Percentiles rank a stretch among this genome's conserved stretches.
Conservation (phyloP, 352 stramenopile genomes). For the Globisporangium takayamanum region DNA sequence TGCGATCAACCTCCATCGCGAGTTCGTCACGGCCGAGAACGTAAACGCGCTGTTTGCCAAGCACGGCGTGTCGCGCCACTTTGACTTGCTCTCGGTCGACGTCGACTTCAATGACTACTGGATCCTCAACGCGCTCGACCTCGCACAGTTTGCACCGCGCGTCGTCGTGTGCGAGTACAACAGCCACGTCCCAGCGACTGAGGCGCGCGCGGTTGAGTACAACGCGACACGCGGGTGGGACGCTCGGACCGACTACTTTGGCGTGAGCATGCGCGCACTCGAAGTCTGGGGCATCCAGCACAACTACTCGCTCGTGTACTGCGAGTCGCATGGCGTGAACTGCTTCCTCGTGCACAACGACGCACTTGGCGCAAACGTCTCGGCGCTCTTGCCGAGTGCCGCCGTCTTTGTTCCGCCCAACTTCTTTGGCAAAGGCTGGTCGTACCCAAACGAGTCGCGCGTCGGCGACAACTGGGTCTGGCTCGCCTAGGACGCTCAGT, state of each 20-base stretch:
- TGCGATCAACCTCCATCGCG: slow-evolving; percentile 44
- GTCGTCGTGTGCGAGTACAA: slow-evolving; percentile 66
- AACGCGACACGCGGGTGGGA: slow-evolving; percentile 39
- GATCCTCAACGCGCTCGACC: slow-evolving; percentile 49
- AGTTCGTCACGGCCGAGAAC: slow-evolving; percentile 59
- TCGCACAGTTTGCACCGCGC: slow-evolving; percentile 31
- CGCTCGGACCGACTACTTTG: slow-evolving; percentile 46
- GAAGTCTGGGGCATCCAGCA: slow-evolving; percentile 28
- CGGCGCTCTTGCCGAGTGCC: slow-evolving; percentile 22
- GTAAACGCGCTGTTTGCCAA: slow-evolving; percentile 47
- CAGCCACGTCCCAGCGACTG: slow-evolving; percentile 36
- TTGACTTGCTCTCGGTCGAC: slow-evolving; percentile 66
- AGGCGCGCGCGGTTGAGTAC: slow-evolving; percentile 45
- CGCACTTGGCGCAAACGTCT: slow-evolving; percentile 30
- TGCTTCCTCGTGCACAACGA: slow-evolving; percentile 64
- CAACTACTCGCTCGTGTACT: slow-evolving; percentile 71
- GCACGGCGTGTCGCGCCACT: slow-evolving; percentile 32
- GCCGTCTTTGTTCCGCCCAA: slow-evolving; percentile 49
- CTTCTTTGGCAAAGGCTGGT: slow-evolving; percentile 56
- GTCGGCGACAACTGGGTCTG: slow-evolving; percentile 44
- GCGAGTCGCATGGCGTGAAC: slow-evolving; percentile 70
- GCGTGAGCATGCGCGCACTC: slow-evolving; percentile 44
- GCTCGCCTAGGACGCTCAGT: slow-evolving; percentile 4
- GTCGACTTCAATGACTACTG: slow-evolving; percentile 79
- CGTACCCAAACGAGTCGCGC: slow-evolving; percentile 35